A percentile compares a stretch with the other conserved stretches of the same genome.
phyloP scores from a whole-genome alignment of 2,329 filamentous ascomycete genomes.

The Nannizziopsis barbatae region DNA sequence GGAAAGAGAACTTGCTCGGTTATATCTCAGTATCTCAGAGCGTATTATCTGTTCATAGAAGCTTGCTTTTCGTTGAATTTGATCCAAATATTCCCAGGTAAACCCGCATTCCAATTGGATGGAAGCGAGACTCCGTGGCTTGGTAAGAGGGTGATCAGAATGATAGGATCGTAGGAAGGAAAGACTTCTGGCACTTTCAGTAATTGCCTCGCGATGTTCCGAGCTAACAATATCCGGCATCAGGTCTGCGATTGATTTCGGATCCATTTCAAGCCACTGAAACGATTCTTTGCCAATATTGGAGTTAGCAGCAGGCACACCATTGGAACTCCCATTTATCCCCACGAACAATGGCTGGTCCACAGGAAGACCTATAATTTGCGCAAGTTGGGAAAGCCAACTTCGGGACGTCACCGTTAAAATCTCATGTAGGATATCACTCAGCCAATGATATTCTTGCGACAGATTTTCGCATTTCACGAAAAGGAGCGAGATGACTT shows the following conservation, averaged over 20 bases:
- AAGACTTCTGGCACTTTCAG: conserved; percentile 67
- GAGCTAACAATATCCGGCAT: conserved; percentile 61
- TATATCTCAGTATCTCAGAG: conserved; percentile 31
- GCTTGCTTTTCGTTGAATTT: conserved; percentile 50
- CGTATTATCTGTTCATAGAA: conserved; percentile 30
- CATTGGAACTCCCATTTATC: conserved; percentile 34
- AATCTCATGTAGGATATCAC: conserved; percentile 55
- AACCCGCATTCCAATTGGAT: conserved; percentile 58
- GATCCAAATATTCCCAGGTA: conserved; percentile 57
- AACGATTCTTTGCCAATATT: conserved; percentile 43
- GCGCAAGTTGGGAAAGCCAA: conserved; percentile 56
- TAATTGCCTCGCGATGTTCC: conserved; percentile 61
- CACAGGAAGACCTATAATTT: conserved; percentile 61
- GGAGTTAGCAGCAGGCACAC: not conserved
- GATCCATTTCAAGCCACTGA: conserved; percentile 42
- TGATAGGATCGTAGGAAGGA: conserved; percentile 61
- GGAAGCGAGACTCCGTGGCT: conserved; percentile 39
- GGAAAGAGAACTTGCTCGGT: conserved; percentile 23
- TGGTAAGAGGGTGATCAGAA: conserved; percentile 56
- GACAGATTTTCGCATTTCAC: conserved; percentile 53
- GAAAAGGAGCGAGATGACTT: conserved; percentile 52
- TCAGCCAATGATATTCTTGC: conserved; percentile 50
- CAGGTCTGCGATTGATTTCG: not conserved
- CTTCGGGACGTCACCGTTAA: conserved; percentile 52
- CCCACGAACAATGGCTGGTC: conserved; percentile 45